Conservation (phyloP, 2,329 filamentous ascomycete genomes). For the Calonectria hawksworthii region DNA sequence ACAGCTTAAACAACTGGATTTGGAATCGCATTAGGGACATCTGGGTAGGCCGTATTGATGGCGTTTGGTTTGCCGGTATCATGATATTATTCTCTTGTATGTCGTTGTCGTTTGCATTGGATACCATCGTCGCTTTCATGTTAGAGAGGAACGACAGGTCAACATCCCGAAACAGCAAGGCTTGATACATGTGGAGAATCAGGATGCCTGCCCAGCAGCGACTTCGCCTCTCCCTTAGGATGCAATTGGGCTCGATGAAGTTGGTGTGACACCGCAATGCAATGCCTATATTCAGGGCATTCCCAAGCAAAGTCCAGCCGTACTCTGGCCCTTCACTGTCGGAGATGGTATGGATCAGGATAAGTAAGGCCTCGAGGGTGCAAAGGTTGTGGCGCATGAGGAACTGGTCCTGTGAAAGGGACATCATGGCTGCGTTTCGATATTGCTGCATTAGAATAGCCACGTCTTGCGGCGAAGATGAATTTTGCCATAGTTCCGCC, state of each 20-base stretch:
- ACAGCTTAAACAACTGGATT: conserved; percentile 28
- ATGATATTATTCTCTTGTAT: conserved; percentile 19
- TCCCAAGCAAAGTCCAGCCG: conserved; percentile 36
- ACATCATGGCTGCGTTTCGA: conserved; percentile 30
- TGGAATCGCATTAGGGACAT: conserved; percentile 34
- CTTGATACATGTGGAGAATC: conserved; percentile 33
- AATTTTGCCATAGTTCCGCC: conserved; percentile 14
- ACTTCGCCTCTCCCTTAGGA: conserved; percentile 32
- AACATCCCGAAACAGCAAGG: conserved; percentile 32
- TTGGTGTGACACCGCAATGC: conserved; percentile 30
- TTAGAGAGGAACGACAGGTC: conserved; percentile 26
- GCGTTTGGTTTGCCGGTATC: neutral
- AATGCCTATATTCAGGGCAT: conserved; percentile 30
- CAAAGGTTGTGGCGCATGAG: conserved; percentile 30
- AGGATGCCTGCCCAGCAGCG: conserved; percentile 39
- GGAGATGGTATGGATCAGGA: conserved; percentile 29
- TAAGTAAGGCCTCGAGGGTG: conserved; percentile 32
- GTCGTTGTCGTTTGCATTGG: conserved; percentile 26
- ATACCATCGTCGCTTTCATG: conserved; percentile 24
- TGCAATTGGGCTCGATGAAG: neutral
- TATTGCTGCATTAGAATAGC: neutral
- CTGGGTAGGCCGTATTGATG: conserved; percentile 7
- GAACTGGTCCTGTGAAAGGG: conserved; percentile 32
- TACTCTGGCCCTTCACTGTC: conserved; percentile 30
- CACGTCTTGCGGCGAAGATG: neutral